Evolutionary conservation across 2,329 filamentous ascomycete genomes (phyloP).

Genomic region (Penicillium expansum): DNA sequence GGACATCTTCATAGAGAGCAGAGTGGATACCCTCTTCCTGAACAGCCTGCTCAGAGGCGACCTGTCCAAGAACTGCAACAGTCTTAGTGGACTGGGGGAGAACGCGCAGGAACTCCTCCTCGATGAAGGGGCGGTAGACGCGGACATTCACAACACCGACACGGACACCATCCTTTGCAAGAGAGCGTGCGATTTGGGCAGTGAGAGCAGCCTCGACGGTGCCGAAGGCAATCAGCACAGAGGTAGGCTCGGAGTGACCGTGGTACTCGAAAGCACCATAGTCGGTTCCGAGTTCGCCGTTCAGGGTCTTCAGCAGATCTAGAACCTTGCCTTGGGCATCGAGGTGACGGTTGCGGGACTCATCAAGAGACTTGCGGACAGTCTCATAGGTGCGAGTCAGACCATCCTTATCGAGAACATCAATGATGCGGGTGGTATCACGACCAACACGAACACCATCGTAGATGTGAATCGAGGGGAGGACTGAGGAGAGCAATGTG

Average conservation of each 20-base stretch:
- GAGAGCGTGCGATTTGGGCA: constrained; percentile 71
- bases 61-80: constrained; percentile 86
- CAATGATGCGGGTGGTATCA: constrained; percentile 78
- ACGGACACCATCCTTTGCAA: constrained; percentile 70
- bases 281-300: constrained; percentile 87
- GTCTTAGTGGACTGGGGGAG: constrained; percentile 73
- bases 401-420: constrained; percentile 71
- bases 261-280: constrained; percentile 94
- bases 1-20: constrained; percentile 85
- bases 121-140: constrained; percentile 90
- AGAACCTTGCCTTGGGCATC: constrained; percentile 70
- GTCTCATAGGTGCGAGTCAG: constrained; percentile 67
- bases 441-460: constrained; percentile 80
- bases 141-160: constrained; percentile 89
- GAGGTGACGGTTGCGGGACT: constrained; percentile 65
- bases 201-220: constrained; percentile 85
- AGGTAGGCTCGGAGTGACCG: constrained; percentile 74
- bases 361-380: constrained; percentile 60
- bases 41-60: constrained; percentile 69
- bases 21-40: constrained; percentile 75
- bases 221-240: constrained; percentile 87
- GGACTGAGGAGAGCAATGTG: constrained; percentile 71
- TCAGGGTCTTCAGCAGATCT: constrained; percentile 70
- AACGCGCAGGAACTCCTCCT: constrained; percentile 84
- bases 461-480: constrained; percentile 85